These are phyloP conservation scores for Pythium volutum DNA, from an alignment of 352 stramenopile species.

Conservation along the genomic window DNA sequence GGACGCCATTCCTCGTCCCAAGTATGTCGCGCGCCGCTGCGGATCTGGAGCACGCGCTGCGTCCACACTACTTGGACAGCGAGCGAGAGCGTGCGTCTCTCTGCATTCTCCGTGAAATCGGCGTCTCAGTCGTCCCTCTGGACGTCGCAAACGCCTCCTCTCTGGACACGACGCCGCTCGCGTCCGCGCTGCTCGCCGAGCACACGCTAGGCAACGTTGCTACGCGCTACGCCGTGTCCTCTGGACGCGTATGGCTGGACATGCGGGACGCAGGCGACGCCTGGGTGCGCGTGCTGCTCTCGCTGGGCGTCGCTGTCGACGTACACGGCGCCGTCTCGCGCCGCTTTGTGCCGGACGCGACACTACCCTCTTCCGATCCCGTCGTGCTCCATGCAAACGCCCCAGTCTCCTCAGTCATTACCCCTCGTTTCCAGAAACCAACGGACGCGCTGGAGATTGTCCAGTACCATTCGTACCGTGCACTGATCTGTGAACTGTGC, in stretches of 20 bases:
- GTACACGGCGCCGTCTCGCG: slow-evolving; percentile 32
- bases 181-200: slow-evolving; percentile 35
- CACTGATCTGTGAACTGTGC: slow-evolving; percentile 71
- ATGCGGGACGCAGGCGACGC: slow-evolving; percentile 67
- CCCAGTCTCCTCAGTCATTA: neutral
- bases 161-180: slow-evolving; percentile 8
- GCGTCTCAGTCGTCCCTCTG: slow-evolving; percentile 31
- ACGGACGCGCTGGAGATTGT: slow-evolving; percentile 45
- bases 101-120: slow-evolving; percentile 49
- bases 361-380: slow-evolving; percentile 14
- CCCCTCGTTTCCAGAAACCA: slow-evolving; percentile 36
- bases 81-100: slow-evolving; percentile 53
- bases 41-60: slow-evolving; percentile 38
- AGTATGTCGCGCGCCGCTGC: slow-evolving; percentile 8
- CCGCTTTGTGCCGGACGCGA: slow-evolving; percentile 42
- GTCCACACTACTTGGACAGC: slow-evolving; percentile 63
- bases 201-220: slow-evolving; percentile 36
- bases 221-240: slow-evolving; percentile 35
- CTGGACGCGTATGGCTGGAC: slow-evolving; percentile 52
- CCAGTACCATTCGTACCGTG: slow-evolving; percentile 43
- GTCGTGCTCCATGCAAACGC: slow-evolving; percentile 19
- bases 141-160: neutral
- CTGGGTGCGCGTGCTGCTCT: slow-evolving; percentile 59
- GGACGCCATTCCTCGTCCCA: neutral
- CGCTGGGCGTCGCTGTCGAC: slow-evolving; percentile 32